Evolutionary conservation across 1,284 basidiomycete species (phyloP), one percentile per base, ranked within the genome.

Genomic region (Pseudozyma hubeiensis): DNA sequence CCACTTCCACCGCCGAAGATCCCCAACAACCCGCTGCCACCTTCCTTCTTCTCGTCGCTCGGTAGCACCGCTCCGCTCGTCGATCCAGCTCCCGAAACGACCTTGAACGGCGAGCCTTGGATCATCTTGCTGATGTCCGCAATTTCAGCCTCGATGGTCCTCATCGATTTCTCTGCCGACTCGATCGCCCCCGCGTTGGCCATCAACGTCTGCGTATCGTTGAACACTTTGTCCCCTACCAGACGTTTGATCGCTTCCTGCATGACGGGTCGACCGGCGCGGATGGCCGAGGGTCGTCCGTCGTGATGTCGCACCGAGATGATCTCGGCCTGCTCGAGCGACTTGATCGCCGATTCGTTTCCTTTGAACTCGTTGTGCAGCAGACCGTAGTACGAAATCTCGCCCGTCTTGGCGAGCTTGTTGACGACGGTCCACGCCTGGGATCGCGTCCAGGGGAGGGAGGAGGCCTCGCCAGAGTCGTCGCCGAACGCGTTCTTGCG

Each of bases 401-500:
- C 92, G 16, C 89, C 86, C 49, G 88, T 87, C 65, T 88, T 88
- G 0, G 93, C 88, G 19, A 99, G 88, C 33, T 88, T 87, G 77
- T 90, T 91, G 64, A 98, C 87, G 8, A 99, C 87, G 33, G 87
- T 88, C 94, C 95, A 98, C 0, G 90, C 94, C 84, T 98, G 94
- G 56, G 92, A 90, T 47, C 91, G 88, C 8, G 90, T 89, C 96
- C 96, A 99, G 0, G 90, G 87, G 29, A 97, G 85, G 51, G 84
- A 87, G 84, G 93, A 93, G 4, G 91, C 91, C 80, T 97, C 94
- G 54, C 93, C 92, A 16, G 66, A 49, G 81, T 96, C 94, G 79
- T 97, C 94, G 0, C 94, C 96, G 81, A 97, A 98, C 0, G 93
- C 93, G 56, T 89, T 91, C 87, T 97, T 97, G 50, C 92, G 88